phyloP scores from a whole-genome alignment of 768 basidiomycete genomes.

The Neoboletus magnificus region DNA sequence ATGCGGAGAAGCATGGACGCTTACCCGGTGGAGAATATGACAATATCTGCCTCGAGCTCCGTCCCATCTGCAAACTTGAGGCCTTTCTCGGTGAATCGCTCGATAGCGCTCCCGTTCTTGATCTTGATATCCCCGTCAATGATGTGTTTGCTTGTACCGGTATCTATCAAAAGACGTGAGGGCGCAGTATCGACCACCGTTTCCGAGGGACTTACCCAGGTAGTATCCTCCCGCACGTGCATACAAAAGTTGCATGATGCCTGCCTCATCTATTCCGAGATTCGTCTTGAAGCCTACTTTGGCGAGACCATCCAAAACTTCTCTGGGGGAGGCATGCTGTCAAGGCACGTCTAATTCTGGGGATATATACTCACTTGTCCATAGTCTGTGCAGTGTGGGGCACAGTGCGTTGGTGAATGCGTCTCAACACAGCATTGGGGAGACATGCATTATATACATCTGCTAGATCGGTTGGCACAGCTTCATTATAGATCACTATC shows the following conservation, averaged over 20 bases:
- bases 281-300: slow-evolving; percentile 39
- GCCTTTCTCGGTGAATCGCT: slow-evolving; percentile 31
- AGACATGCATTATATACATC: slow-evolving; percentile 18
- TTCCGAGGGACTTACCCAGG: slow-evolving; percentile 26
- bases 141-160: slow-evolving; percentile 43
- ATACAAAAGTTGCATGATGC: slow-evolving; percentile 29
- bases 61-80: slow-evolving; percentile 31
- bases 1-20: neutral
- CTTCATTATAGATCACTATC: slow-evolving; percentile 17
- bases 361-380: slow-evolving; percentile 22
- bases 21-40: slow-evolving; percentile 34
- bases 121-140: slow-evolving; percentile 49
- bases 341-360: neutral
- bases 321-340: slow-evolving; percentile 22
- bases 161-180: slow-evolving; percentile 17
- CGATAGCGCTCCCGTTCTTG: slow-evolving; percentile 40
- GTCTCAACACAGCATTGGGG: slow-evolving; percentile 13
- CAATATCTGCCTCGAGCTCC: slow-evolving; percentile 30
- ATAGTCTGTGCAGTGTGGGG: slow-evolving; percentile 19
- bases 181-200: too few relatives aligned
- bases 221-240: slow-evolving; percentile 39
- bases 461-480: slow-evolving; percentile 21
- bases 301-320: slow-evolving; percentile 35
- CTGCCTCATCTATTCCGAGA: slow-evolving; percentile 33
- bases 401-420: slow-evolving; percentile 19